phyloP scores from a whole-genome alignment of 176 grass and related monocot species.

The Avena insularis region DNA sequence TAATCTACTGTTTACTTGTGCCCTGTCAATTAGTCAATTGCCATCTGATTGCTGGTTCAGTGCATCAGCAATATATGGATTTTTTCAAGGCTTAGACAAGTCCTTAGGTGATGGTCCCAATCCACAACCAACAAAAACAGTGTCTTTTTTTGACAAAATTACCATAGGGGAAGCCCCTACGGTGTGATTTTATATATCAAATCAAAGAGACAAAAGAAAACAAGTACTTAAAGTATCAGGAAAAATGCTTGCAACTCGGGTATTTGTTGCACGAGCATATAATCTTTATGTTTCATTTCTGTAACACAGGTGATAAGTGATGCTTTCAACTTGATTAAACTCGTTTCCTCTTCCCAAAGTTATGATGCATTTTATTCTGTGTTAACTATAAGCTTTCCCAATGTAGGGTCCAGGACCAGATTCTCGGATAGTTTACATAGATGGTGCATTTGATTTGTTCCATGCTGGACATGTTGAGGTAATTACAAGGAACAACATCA shows the following conservation, averaged over 20 bases:
- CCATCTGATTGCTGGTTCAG: background rate
- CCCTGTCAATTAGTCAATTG: background rate
- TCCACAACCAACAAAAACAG: background rate
- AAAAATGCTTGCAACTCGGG: slow-evolving; percentile 1
- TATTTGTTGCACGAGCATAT: background rate
- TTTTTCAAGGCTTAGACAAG: background rate
- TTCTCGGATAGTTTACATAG: slow-evolving; percentile 94
- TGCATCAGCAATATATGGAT: background rate
- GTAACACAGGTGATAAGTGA: slow-evolving; percentile 9
- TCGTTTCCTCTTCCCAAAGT: background rate
- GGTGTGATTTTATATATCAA: too few relatives aligned
- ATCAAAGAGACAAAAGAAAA: too few relatives aligned
- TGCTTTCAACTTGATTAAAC: slow-evolving; percentile 20
- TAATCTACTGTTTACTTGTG: background rate
- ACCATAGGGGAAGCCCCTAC: too few relatives aligned
- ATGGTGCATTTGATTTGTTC: slow-evolving; percentile 95
- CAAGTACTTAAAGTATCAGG: background rate
- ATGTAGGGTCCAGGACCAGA: slow-evolving; percentile 86
- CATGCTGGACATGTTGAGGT: slow-evolving; percentile 99
- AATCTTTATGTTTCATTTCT: background rate
- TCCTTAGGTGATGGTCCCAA: background rate
- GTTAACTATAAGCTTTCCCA: slow-evolving; percentile 40
- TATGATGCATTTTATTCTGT: slow-evolving; percentile 31
- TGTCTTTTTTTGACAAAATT: too few relatives aligned
- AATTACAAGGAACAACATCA: slow-evolving; percentile 12